Conservation (phyloP, 768 basidiomycete genomes). For the Suillus fuscotomentosus region DNA sequence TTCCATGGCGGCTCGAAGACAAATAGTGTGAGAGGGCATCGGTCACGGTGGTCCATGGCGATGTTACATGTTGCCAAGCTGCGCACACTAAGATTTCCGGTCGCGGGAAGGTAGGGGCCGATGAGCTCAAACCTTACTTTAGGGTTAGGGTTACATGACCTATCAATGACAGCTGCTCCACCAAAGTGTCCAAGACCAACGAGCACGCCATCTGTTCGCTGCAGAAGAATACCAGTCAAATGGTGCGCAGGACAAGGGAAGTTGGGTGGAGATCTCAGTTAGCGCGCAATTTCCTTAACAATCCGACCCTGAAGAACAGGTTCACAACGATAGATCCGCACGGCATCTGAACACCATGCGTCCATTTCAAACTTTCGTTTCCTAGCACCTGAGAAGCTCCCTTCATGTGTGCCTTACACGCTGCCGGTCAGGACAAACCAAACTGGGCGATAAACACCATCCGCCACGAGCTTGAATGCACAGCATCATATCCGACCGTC, state of each 20-base stretch:
- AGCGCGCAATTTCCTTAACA: not conserved
- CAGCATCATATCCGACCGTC: not conserved
- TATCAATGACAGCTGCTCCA: not conserved
- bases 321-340: not conserved
- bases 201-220: not conserved
- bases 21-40: not conserved
- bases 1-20: slow-evolving; percentile 12
- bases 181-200: not conserved
- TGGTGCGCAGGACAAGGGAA: not conserved
- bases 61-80: not conserved
- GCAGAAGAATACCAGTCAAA: not conserved
- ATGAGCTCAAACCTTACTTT: not conserved
- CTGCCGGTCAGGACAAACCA: not conserved
- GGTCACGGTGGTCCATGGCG: not conserved
- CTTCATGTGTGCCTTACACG: not conserved
- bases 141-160: slow-evolving; percentile 8
- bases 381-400: not conserved
- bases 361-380: not conserved
- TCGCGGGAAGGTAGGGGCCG: not conserved
- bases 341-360: not conserved
- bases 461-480: not conserved
- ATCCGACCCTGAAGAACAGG: not conserved
- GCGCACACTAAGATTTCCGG: not conserved
- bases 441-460: not conserved
- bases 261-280: not conserved